phyloP scores from a whole-genome alignment of 371 early-diverging fungal genomes.

The Mucor mucedo region DNA sequence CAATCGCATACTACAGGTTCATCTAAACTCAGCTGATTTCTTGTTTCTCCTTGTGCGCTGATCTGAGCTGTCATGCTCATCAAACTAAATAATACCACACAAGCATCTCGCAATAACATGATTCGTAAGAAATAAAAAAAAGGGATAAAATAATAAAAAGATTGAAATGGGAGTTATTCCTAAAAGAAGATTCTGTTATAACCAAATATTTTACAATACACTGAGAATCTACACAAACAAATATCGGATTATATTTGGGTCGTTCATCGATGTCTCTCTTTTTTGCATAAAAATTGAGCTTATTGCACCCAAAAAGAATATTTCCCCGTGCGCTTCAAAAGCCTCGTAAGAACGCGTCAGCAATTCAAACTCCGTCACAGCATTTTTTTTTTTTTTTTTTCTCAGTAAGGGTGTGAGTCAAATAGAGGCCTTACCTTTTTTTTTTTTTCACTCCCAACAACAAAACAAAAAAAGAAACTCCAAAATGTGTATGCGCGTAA shows the following conservation, averaged over 20 bases:
- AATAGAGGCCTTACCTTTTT: not conserved
- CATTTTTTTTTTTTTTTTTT: not conserved
- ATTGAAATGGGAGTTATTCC: too few species aligned
- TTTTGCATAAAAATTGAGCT: not conserved
- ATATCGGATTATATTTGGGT: not conserved
- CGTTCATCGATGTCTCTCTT: not conserved
- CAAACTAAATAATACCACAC: not conserved
- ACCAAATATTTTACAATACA: not conserved
- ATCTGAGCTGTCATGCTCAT: not conserved
- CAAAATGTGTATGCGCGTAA: slow-evolving; percentile 36
- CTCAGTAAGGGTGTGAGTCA: not conserved
- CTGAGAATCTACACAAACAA: not conserved
- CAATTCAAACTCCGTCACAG: slow-evolving; percentile 8
- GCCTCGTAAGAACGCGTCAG: slow-evolving; percentile 24
- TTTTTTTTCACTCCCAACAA: not conserved
- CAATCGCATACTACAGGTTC: slow-evolving; percentile 36
- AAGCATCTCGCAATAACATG: not conserved
- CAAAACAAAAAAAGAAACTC: not conserved
- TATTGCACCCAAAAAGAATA: not conserved
- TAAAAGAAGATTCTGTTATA: not conserved
- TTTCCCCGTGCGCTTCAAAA: not conserved
- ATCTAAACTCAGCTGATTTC: slow-evolving; percentile 2
- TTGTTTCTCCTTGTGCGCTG: not conserved
- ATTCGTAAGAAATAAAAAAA: not conserved
- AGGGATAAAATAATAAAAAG: not conserved